phyloP scores from a whole-genome alignment of 805 yeast species.

The Candida nonsorbophila region DNA sequence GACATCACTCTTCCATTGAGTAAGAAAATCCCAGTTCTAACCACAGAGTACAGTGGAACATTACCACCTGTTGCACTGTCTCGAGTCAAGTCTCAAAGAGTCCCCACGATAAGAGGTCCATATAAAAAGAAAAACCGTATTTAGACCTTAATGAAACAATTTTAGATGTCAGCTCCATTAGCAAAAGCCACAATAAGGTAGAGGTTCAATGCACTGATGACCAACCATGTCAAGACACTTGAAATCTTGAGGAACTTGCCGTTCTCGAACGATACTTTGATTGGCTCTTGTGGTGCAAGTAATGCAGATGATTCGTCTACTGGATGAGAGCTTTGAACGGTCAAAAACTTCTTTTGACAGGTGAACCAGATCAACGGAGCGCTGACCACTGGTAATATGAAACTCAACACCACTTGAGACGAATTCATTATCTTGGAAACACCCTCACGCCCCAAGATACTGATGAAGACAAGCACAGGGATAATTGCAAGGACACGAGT shows the following conservation, averaged over 20 bases:
- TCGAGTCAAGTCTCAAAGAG: conserved; percentile 16
- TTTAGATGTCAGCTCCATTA: conserved; percentile 31
- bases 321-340: conserved; percentile 17
- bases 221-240: conserved; percentile 34
- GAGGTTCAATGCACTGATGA: conserved; percentile 33
- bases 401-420: conserved; percentile 40
- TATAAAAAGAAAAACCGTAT: conserved; percentile 27
- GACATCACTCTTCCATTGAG: conserved; percentile 25
- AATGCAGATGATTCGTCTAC: conserved; percentile 11
- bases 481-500: conserved; percentile 38
- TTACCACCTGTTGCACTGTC: conserved; percentile 55
- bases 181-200: conserved; percentile 38
- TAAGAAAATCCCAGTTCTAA: conserved; percentile 58
- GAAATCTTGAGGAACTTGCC: conserved; percentile 26
- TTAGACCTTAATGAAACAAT: not conserved
- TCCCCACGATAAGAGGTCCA: conserved; percentile 35
- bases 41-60: conserved; percentile 70
- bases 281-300: conserved; percentile 4
- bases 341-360: conserved; percentile 32
- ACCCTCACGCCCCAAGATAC: conserved; percentile 37
- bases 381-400: conserved; percentile 38
- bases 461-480: conserved; percentile 35
- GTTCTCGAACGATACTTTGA: conserved; percentile 31
- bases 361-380: conserved; percentile 45
- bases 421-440: conserved; percentile 41